Evolutionary conservation across 208 protist species (phyloP).

Genomic region (Wallacemonas sp.): DNA sequence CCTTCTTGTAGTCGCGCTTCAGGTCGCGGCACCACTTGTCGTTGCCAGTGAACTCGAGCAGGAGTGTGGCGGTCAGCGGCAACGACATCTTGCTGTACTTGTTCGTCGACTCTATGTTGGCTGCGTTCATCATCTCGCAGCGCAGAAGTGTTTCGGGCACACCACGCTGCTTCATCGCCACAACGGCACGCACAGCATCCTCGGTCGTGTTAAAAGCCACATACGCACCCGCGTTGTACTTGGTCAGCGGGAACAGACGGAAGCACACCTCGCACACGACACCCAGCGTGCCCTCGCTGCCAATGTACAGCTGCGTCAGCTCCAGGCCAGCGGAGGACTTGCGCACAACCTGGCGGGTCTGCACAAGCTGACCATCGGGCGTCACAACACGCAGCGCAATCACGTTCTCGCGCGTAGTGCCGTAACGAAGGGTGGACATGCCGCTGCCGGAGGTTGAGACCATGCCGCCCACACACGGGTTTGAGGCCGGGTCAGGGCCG

Average conservation of each 20-base stretch:
- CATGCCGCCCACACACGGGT: conserved; percentile 80
- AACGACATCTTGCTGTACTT: conserved; percentile 42
- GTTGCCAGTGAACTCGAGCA: conserved; percentile 77
- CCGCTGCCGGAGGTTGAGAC: conserved; percentile 65
- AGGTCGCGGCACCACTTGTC: conserved; percentile 52
- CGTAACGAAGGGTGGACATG: conserved; percentile 79
- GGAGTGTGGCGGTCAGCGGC: conserved; percentile 49
- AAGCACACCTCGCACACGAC: conserved; percentile 82
- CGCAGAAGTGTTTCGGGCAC: conserved; percentile 56
- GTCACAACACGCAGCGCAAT: conserved; percentile 65
- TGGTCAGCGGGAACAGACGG: conserved; percentile 44
- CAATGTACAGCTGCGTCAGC: conserved; percentile 89
- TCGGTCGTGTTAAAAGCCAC: conserved; percentile 44
- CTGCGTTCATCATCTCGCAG: conserved; percentile 75
- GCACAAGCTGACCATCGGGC: conserved; percentile 47
- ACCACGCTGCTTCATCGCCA: conserved; percentile 50
- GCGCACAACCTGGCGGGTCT: conserved; percentile 68
- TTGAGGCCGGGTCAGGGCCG: conserved; percentile 54
- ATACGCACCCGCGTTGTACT: conserved; percentile 43
- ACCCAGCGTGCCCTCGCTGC: conserved; percentile 89
- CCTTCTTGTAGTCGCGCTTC: conserved; percentile 51
- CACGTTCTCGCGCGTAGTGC: conserved; percentile 85
- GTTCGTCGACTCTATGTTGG: conserved; percentile 48
- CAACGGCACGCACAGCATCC: conserved; percentile 50
- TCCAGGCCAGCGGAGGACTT: conserved; percentile 91